Percentiles rank a stretch among this genome's conserved stretches.
Conservation (phyloP, 768 basidiomycete genomes). For the Infundibulicybe gibba region DNA sequence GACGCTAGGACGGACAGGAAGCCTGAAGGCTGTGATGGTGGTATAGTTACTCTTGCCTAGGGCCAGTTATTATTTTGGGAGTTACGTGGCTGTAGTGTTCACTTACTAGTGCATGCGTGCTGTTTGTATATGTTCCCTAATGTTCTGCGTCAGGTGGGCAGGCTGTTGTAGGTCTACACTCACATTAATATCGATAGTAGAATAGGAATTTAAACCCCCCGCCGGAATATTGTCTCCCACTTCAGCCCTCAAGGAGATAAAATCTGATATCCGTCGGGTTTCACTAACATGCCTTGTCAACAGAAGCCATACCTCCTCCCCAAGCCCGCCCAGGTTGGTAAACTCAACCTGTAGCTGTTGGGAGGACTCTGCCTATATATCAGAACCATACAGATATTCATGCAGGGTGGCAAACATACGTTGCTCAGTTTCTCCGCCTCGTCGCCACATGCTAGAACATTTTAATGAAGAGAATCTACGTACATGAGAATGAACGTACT, state of each 20-base stretch:
- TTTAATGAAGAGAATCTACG: background rate
- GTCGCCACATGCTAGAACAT: slow-evolving; percentile 42
- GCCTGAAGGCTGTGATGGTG: slow-evolving; percentile 29
- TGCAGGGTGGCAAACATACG: slow-evolving; percentile 8
- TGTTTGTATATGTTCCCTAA: slow-evolving; percentile 51
- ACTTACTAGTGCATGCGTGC: slow-evolving; percentile 43
- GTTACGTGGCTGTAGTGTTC: background rate
- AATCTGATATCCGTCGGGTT: slow-evolving; percentile 59
- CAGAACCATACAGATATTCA: background rate
- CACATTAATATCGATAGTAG: slow-evolving; percentile 36
- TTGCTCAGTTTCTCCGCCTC: slow-evolving; percentile 24
- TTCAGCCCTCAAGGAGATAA: slow-evolving; percentile 58
- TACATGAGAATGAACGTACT: slow-evolving; percentile 38
- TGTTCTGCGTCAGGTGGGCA: background rate
- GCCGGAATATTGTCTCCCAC: slow-evolving; percentile 37
- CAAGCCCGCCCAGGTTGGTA: slow-evolving; percentile 14
- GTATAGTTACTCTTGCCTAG: slow-evolving; percentile 34
- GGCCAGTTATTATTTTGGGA: background rate
- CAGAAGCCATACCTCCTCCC: slow-evolving; percentile 73
- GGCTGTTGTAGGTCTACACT: background rate
- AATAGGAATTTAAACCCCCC: slow-evolving; percentile 8
- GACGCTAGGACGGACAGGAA: slow-evolving; percentile 55
- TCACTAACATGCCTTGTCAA: slow-evolving; percentile 72
- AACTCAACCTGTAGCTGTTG: slow-evolving; percentile 34
- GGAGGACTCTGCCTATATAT: slow-evolving; percentile 24